phyloP scores from a whole-genome alignment of 2,329 filamentous ascomycete genomes.

The Colletotrichum zoysiae region DNA sequence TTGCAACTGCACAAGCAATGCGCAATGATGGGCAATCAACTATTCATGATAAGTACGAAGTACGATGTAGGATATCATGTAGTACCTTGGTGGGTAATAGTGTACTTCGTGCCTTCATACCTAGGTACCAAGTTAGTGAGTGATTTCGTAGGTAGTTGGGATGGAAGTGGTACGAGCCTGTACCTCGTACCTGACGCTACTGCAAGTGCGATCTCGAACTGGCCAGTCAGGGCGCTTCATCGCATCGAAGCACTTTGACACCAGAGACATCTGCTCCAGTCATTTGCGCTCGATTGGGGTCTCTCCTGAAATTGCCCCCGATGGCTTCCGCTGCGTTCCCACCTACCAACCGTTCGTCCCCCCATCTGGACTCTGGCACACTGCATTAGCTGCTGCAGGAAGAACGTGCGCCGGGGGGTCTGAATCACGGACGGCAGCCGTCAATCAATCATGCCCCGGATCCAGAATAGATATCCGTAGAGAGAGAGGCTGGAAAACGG shows the following conservation, averaged over 20 bases:
- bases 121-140: too few relatives aligned
- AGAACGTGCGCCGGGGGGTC: constrained; percentile 27
- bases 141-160: constrained; percentile 2
- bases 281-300: not conserved
- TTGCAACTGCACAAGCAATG: constrained; percentile 1
- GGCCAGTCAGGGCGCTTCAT: constrained; percentile 26
- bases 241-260: constrained; percentile 18
- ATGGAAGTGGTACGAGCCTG: not conserved
- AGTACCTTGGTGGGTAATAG: not conserved
- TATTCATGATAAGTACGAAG: not conserved
- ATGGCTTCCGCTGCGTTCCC: constrained; percentile 14
- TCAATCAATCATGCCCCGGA: constrained; percentile 32
- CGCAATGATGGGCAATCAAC: not conserved
- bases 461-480: constrained; percentile 11
- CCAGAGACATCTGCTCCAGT: constrained; percentile 21
- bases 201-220: constrained; percentile 15
- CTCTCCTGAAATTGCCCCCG: constrained; percentile 13
- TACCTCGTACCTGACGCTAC: constrained; percentile 38
- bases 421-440: constrained; percentile 15
- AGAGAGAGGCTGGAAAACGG: constrained; percentile 22
- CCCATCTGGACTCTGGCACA: constrained; percentile 25
- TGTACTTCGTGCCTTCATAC: too few relatives aligned
- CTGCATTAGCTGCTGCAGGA: constrained; percentile 30
- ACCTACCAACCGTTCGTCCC: constrained; percentile 27
- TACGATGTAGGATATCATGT: not conserved